Base-by-base conservation (phyloP, 176 grass and related monocot species). In the Oryza glaberrima region DNA sequence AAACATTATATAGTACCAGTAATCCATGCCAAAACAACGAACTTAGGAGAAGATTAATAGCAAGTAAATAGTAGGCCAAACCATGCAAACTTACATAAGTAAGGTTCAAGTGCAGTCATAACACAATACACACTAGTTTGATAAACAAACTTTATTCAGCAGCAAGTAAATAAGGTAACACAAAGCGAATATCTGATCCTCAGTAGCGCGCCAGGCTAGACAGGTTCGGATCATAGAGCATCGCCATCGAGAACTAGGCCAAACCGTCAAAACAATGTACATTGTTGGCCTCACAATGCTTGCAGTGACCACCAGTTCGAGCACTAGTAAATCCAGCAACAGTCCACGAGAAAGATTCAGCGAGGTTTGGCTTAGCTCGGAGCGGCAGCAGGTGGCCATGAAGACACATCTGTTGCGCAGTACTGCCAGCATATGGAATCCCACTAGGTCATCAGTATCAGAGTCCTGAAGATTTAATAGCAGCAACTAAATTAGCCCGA, bases 161-260 rank as follows among this genome's bases (percentile, higher is more conserved):
- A 9, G 41, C 7, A 80, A 86, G 16, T 35, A 58, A 23, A 20
- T n/a, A 11, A 23, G 58, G 8, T 11, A 23, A 63, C 23, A 63
- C 58, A 63, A 63, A 63, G 58, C 56, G 67, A 43, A 28, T 73
- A 73, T 56, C 51, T 86, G 26, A 40, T 61, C 28, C 76, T 52
- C 56, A 3, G 41, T 69, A 54, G 40, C 1, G 4, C 8, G 61
- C 58, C 44, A 58, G 5, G 17, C 70, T 67, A 43, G 84, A 58
- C 77, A 13, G 16, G 44, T 3, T 63, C 11, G 58, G 28, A 75
- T 34, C 30, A 44, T n/a, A 38, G 41, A 38, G 7, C 58, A 40
- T 52, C 19, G 14, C 28, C 58, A 67, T 17, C 19, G 14, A 83
- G 19, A 67, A 61, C 17, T 19, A 34, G 19, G 28, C 32, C 70